Conservation (phyloP, 345 rosid genomes). For the Hirschfeldia incana region DNA sequence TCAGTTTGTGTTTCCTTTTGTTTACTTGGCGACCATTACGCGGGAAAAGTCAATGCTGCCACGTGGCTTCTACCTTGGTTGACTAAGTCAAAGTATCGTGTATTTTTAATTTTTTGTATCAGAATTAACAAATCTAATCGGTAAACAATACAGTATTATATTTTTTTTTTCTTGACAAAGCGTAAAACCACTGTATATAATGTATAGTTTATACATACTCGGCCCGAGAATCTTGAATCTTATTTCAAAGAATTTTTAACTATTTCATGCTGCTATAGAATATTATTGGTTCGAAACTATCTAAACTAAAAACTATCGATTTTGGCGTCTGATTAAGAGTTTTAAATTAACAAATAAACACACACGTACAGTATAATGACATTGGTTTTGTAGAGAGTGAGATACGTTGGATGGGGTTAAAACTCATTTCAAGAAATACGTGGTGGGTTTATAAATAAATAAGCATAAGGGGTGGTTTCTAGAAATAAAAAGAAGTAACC, state of each 20-base stretch:
- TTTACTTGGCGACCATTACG: conserved; percentile 29
- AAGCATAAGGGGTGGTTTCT: background rate
- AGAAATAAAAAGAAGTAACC: background rate
- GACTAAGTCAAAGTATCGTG: background rate
- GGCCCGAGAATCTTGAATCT: background rate
- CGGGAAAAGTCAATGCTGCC: conserved; percentile 25
- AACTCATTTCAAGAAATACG: background rate
- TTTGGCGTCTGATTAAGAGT: background rate
- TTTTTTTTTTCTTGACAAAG: no score
- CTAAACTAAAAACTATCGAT: background rate
- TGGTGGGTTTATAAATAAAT: background rate
- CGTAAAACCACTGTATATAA: no score
- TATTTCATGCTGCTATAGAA: background rate
- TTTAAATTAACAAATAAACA: background rate
- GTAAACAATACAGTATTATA: no score
- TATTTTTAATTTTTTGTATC: no score
- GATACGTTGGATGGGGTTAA: background rate
- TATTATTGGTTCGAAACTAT: background rate
- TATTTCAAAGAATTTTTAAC: background rate
- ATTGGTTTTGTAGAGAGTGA: background rate
- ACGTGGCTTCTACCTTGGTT: conserved; percentile 23
- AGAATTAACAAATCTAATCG: background rate
- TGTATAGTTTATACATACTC: no score
- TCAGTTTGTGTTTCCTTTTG: background rate
- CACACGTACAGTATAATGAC: background rate